Conservation (phyloP, 2,329 filamentous ascomycete species). For the Penicillium griseofulvum region DNA sequence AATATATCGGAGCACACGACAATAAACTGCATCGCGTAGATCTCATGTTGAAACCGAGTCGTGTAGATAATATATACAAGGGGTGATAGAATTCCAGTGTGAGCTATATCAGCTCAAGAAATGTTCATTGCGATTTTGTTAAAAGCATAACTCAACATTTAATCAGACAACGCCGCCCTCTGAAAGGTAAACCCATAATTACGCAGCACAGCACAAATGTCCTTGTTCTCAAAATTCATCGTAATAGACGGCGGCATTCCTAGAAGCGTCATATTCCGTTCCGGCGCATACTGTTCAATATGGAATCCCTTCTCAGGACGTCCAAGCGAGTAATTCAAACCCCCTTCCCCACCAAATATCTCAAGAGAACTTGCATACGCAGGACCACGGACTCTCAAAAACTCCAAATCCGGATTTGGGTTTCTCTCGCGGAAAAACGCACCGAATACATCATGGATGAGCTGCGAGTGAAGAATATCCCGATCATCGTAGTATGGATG, state of each 20-base stretch:
- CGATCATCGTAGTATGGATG: conserved; percentile 20
- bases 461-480: conserved; percentile 24
- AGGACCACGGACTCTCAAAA: conserved; percentile 18
- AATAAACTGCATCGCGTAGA: not conserved
- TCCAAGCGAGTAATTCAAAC: not conserved
- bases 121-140: not conserved
- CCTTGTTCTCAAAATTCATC: conserved; percentile 12
- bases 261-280: conserved; percentile 15
- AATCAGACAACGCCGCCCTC: conserved; percentile 14
- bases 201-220: conserved; percentile 23
- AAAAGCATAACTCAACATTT: not conserved
- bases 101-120: not conserved
- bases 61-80: not conserved
- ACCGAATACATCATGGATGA: conserved; percentile 26
- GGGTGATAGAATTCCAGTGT: not conserved
- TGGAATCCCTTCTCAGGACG: not conserved
- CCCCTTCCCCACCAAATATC: conserved; percentile 4
- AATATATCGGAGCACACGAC: not conserved
- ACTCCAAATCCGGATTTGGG: conserved; percentile 23
- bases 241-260: conserved; percentile 12
- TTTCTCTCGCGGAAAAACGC: conserved; percentile 21
- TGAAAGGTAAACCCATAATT: conserved; percentile 29
- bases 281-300: conserved; percentile 13
- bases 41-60: not conserved
- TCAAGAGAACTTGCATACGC: conserved; percentile 20